phyloP scores from a whole-genome alignment of 2,329 filamentous ascomycete genomes.

The Sclerotinia spermophila region DNA sequence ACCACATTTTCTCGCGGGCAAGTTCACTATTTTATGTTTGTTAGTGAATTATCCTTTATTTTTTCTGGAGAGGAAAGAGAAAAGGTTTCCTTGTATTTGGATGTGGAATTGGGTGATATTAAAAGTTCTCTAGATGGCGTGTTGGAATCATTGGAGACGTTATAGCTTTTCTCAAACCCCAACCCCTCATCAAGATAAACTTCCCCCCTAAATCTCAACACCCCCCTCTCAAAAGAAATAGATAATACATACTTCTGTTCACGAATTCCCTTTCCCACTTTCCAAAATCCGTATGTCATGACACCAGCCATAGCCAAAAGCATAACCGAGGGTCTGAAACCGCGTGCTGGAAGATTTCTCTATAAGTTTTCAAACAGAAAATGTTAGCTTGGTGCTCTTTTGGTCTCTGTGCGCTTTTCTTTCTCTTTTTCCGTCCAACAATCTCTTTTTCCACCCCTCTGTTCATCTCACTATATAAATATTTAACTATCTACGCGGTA shows the following conservation, averaged over 20 bases:
- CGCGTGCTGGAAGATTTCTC: slow-evolving; percentile 89
- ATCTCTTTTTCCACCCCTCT: neutral
- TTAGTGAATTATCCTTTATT: slow-evolving; percentile 10
- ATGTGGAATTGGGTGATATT: neutral
- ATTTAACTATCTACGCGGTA: neutral
- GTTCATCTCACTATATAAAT: neutral
- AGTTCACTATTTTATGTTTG: slow-evolving; percentile 64
- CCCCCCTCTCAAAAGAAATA: neutral
- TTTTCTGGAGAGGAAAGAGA: neutral
- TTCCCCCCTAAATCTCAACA: neutral
- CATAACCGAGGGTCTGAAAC: slow-evolving; percentile 80
- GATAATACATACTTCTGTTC: slow-evolving; percentile 65
- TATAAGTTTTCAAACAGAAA: slow-evolving; percentile 38
- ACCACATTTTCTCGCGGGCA: slow-evolving; percentile 96
- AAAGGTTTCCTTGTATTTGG: neutral
- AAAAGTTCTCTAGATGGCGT: neutral
- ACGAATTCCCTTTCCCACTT: slow-evolving; percentile 73
- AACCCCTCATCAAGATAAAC: neutral
- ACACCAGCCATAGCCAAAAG: slow-evolving; percentile 72
- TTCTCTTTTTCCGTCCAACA: neutral
- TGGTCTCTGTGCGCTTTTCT: neutral
- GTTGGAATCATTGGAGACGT: neutral
- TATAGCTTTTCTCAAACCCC: neutral
- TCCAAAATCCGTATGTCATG: slow-evolving; percentile 90
- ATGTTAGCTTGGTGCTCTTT: neutral